phyloP scores from a whole-genome alignment of 345 rosid species.

The Lagerstroemia speciosa region DNA sequence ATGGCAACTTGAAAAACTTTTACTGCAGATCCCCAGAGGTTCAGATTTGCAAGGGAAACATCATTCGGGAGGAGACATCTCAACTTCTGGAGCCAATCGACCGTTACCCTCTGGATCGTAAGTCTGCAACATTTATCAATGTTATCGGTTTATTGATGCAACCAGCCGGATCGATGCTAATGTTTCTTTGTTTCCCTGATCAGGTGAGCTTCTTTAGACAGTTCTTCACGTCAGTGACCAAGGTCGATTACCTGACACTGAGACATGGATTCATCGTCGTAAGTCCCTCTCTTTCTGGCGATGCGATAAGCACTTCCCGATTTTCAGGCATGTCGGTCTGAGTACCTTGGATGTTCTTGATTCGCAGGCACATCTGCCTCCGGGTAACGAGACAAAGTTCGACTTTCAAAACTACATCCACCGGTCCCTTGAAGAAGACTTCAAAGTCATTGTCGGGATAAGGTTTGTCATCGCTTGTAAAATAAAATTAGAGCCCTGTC shows the following conservation, averaged over 20 bases:
- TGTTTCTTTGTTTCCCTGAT: background rate
- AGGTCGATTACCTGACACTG: slow-evolving; percentile 78
- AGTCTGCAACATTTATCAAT: slow-evolving; percentile 25
- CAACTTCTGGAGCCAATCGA: slow-evolving; percentile 57
- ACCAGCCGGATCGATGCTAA: background rate
- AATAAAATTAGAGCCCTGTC: background rate
- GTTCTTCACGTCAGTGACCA: slow-evolving; percentile 78
- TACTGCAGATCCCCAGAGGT: slow-evolving; percentile 82
- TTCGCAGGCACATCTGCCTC: slow-evolving; percentile 86
- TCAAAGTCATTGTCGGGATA: slow-evolving; percentile 80
- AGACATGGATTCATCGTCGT: slow-evolving; percentile 93
- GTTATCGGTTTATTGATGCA: no score
- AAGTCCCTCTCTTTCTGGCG: slow-evolving; percentile 4
- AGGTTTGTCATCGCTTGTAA: slow-evolving; percentile 24
- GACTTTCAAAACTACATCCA: slow-evolving; percentile 76
- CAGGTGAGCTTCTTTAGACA: slow-evolving; percentile 98
- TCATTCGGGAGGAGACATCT: slow-evolving; percentile 86
- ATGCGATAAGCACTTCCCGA: background rate
- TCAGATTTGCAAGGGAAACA: slow-evolving; percentile 88
- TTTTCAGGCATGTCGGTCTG: background rate
- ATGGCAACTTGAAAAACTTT: background rate
- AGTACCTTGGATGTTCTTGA: background rate
- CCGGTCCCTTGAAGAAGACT: slow-evolving; percentile 85
- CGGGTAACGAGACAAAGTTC: slow-evolving; percentile 60
- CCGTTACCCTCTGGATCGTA: slow-evolving; percentile 74